phyloP scores from a whole-genome alignment of 1,139 yeast genomes.

The Suhomyces maxii region DNA sequence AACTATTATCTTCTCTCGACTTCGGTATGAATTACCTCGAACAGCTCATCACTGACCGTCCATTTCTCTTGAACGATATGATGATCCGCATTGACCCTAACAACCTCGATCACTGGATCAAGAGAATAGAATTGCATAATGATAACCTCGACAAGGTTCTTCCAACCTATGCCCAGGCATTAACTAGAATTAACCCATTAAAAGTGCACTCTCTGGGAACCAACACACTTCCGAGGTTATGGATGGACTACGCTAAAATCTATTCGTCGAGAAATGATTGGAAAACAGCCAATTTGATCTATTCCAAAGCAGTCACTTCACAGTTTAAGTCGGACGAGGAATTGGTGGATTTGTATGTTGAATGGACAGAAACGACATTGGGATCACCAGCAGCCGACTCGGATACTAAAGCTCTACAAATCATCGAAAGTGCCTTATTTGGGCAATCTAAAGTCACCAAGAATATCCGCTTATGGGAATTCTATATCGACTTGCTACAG shows the following conservation, averaged over 20 bases:
- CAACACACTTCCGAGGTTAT: constrained; percentile 51
- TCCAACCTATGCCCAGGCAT: constrained; percentile 64
- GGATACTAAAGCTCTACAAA: constrained; percentile 51
- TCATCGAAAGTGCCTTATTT: constrained; percentile 52
- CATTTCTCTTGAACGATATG: constrained; percentile 63
- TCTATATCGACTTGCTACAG: constrained; percentile 73
- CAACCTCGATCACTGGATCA: constrained; percentile 68
- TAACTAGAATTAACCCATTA: constrained; percentile 65
- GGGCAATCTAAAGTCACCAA: constrained; percentile 42
- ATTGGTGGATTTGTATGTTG: constrained; percentile 63
- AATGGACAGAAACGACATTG: constrained; percentile 71
- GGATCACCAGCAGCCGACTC: constrained; percentile 30
- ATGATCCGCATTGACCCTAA: constrained; percentile 62
- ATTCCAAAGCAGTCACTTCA: constrained; percentile 67
- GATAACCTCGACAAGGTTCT: constrained; percentile 43
- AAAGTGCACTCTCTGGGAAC: constrained; percentile 39
- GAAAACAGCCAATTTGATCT: constrained; percentile 62
- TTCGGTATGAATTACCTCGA: constrained; percentile 55
- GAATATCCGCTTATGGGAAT: constrained; percentile 67
- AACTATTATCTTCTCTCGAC: constrained; percentile 31
- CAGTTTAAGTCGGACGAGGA: constrained; percentile 67
- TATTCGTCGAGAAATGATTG: constrained; percentile 59
- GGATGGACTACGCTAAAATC: constrained; percentile 69
- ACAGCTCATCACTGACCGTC: constrained; percentile 53
- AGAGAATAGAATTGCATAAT: constrained; percentile 50